These are phyloP conservation scores for Trichosporon ovoides DNA, from an alignment of 1,284 basidiomycete species.

Conservation along the genomic window DNA sequence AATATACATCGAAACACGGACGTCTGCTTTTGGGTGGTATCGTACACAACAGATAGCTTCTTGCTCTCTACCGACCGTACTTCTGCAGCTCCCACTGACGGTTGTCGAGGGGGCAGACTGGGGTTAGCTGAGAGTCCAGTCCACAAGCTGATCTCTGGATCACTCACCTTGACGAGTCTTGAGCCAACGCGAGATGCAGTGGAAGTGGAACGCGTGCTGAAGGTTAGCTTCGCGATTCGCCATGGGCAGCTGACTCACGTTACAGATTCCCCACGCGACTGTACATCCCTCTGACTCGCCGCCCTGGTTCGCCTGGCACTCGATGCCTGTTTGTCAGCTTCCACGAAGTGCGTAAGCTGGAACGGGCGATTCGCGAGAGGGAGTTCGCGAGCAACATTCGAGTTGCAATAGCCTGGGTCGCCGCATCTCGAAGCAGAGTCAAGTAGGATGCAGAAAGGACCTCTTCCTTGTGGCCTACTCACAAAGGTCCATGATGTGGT, in stretches of 20 bases:
- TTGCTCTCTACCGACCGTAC: constrained; percentile 44
- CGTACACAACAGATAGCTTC: background rate
- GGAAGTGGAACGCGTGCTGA: constrained; percentile 99
- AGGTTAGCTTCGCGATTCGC: background rate
- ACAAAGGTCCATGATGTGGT: constrained; percentile 99
- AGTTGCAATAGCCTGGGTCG: too few species aligned
- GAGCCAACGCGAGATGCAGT: constrained; percentile 98
- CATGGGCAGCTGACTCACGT: constrained; percentile 61
- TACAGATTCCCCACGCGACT: constrained; percentile 98
- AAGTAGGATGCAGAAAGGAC: too few species aligned
- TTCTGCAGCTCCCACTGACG: constrained; percentile 50
- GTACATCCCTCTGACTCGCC: constrained; percentile 93
- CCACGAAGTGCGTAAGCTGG: too few species aligned
- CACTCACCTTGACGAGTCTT: constrained; percentile 78
- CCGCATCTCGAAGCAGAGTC: too few species aligned
- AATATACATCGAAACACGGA: background rate
- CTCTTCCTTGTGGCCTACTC: too few species aligned
- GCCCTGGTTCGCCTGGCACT: constrained; percentile 98
- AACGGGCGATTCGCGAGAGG: too few species aligned
- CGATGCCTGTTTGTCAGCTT: constrained; percentile 68
- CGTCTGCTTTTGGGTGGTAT: background rate
- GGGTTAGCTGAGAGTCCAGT: too few species aligned
- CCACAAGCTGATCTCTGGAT: too few species aligned
- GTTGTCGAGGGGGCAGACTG: constrained; percentile 94
- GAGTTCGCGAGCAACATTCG: too few species aligned